These are phyloP conservation scores for peach (Prunus persica) DNA, from an alignment of 306 rosid species.

Conservation along the genomic window Prunus_persica_NCBIv2 NC_034009.1:40030501-40031000, in stretches of 20 bases:
- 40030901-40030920: no score
- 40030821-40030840: no score
- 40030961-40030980: no score
- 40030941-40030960: no score
- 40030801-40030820: no score
- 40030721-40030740: constrained; percentile 31
- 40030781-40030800: no score
- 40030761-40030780: no score
- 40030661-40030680: constrained; percentile 11
- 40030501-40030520: constrained; percentile 19
- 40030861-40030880: no score
- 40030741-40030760: constrained; percentile 13
- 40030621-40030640: background rate
- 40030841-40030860: no score
- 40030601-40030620: background rate
- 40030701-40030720: constrained; percentile 2
- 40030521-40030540: constrained; percentile 20
- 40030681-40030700: constrained; percentile 21
- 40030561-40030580: background rate
- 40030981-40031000: no score
- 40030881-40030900: no score
- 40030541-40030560: constrained; percentile 25
- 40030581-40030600: constrained; percentile 5
- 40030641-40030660: background rate
- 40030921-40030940: no score